Evolutionary conservation across 257 asterid species (phyloP).

Genomic region (Ehretia macrophylla): DNA sequence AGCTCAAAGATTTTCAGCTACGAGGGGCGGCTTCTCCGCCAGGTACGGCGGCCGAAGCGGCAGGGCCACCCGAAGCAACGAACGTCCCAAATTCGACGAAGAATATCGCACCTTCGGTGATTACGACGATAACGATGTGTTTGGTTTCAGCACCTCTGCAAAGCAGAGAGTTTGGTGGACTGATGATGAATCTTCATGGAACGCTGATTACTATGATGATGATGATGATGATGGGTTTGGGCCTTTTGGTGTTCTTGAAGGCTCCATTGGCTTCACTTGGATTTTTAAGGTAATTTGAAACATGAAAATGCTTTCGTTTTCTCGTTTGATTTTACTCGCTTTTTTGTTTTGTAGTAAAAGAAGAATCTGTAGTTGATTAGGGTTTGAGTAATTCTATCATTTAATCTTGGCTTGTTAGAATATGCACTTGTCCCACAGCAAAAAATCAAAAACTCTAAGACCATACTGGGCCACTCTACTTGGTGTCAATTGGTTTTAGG

Average conservation of each 20-base stretch:
- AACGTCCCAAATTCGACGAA: slow-evolving; percentile 37
- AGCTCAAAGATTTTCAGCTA: background rate
- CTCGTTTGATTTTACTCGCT: background rate
- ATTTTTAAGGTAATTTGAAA: slow-evolving; percentile 42
- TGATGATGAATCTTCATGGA: slow-evolving; percentile 34
- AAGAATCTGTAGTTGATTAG: no score
- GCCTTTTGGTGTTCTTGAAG: slow-evolving; percentile 45
- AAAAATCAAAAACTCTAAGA: no score
- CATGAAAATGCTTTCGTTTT: background rate
- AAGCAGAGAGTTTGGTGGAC: slow-evolving; percentile 77
- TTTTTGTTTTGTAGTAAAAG: background rate
- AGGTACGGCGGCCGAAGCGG: slow-evolving; percentile 32
- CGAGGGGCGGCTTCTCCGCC: slow-evolving; percentile 22
- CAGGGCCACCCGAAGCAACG: slow-evolving; percentile 22
- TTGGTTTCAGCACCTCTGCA: slow-evolving; percentile 37
- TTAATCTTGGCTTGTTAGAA: no score
- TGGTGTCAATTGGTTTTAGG: no score
- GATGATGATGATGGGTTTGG: slow-evolving; percentile 35
- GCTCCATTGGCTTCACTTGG: slow-evolving; percentile 50
- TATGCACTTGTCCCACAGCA: no score
- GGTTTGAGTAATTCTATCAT: no score
- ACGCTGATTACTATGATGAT: slow-evolving; percentile 2
- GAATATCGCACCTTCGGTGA: slow-evolving; percentile 29
- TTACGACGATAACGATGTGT: slow-evolving; percentile 38
- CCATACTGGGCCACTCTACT: no score